Base-by-base conservation (phyloP, 768 basidiomycete genomes). In the Trametes maxima region DNA sequence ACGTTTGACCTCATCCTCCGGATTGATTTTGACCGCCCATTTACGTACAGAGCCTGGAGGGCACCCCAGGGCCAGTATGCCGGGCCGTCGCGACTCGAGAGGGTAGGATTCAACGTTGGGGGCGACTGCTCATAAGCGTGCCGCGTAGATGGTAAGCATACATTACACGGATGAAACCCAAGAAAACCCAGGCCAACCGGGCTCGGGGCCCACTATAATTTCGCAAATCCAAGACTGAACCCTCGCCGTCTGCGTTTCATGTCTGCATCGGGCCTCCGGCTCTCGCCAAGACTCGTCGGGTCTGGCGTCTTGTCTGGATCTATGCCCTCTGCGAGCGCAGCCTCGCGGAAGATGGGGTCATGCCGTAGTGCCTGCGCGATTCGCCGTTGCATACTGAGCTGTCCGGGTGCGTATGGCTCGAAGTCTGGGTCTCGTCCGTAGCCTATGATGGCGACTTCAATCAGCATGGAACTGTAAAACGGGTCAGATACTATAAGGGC, bases 401-500 rank as follows among this genome's bases (percentile, higher is more conserved):
- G 78, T 12, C 76, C 76, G 0, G 74, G 76, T 4, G 84, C 80
- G 14, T 72, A 67, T 10, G 81, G 62, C 54, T 77, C 74, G 65
- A 83, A 86, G 11, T 77, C 76, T 3, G 84, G 82, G 12, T 65
- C 24, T 2, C 72, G 76, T 1, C 69, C 78, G 57, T 84, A 86
- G 3, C 84, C 86, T 17, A 82, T 71, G 12, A 68, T 69, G 0
- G 86, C 85, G 5, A 76, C 76, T 24, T 73, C 74, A 53, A 87
- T 81, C 21, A 86, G 73, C 50, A 87, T 84, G 1, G 79, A 74
- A 11, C 84, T 36, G 3, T 7, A 22, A 51, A 17, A 24, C 8
- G 7, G 28, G 35, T 44, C 17, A 48, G 24, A 8, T 25, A 2
- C 16, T 3, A 24, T 12, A 19, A 14, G 14, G 10, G 37, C 6